Evolutionary conservation across 2,329 filamentous ascomycete genomes (phyloP).

Genomic region (Fusarium sp.): DNA sequence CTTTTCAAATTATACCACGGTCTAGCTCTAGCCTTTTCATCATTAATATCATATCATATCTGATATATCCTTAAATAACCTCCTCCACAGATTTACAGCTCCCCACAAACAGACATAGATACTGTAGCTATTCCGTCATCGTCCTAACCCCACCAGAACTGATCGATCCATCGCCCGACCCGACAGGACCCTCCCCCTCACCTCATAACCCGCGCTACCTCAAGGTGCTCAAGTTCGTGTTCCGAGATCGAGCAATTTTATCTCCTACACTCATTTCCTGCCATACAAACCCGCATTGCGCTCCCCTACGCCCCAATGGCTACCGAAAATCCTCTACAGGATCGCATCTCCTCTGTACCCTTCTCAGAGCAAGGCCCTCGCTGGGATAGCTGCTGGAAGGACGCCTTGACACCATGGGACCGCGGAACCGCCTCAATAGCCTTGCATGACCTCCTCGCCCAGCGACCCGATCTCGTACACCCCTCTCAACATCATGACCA

Average conservation of each 20-base stretch:
- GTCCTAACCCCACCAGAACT: constrained; percentile 38
- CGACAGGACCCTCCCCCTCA: constrained; percentile 38
- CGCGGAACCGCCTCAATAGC: constrained; percentile 67
- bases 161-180: constrained; percentile 39
- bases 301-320: constrained; percentile 38
- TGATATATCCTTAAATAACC: not conserved
- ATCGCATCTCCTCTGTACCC: constrained; percentile 54
- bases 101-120: constrained; percentile 23
- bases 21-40: not conserved
- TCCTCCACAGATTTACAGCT: constrained; percentile 5
- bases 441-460: constrained; percentile 66
- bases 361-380: constrained; percentile 54
- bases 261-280: not conserved
- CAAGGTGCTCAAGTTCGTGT: constrained; percentile 11
- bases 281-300: constrained; percentile 1
- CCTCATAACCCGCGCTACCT: constrained; percentile 31
- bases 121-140: constrained; percentile 44
- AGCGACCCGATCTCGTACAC: constrained; percentile 62
- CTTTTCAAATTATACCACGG: not conserved
- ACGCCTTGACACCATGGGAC: constrained; percentile 68
- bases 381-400: constrained; percentile 67
- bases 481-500: constrained; percentile 53
- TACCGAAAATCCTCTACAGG: constrained; percentile 47
- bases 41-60: not conserved
- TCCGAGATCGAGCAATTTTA: constrained; percentile 11